Evolutionary conservation across 768 basidiomycete species (phyloP).

Genomic region (Auriculariales sp.): DNA sequence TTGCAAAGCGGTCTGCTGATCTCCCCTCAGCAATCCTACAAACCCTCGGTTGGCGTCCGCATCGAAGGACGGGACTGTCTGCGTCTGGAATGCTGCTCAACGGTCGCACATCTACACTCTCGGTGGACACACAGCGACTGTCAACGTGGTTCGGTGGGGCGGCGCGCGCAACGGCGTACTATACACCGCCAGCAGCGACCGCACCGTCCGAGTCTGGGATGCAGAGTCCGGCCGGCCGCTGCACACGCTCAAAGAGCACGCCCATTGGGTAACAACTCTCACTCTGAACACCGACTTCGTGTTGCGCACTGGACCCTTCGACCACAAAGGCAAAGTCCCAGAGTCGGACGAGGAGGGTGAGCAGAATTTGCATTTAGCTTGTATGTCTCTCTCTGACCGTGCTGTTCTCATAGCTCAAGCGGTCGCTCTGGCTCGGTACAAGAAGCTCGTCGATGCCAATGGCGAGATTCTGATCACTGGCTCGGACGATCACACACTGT

Average conservation of each 20-base stretch:
- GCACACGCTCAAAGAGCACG: constrained; percentile 83
- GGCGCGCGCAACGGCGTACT: constrained; percentile 71
- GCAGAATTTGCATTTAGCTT: constrained; percentile 7
- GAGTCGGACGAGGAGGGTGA: constrained; percentile 70
- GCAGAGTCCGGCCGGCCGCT: constrained; percentile 74
- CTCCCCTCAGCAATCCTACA: constrained; percentile 45
- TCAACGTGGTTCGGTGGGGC: constrained; percentile 94
- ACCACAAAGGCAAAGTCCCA: constrained; percentile 71
- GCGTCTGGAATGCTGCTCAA: constrained; percentile 73
- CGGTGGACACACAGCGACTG: constrained; percentile 86
- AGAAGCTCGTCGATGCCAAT: constrained; percentile 38
- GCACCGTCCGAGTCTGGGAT: constrained; percentile 92
- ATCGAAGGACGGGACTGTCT: constrained; percentile 90
- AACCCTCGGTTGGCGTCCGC: constrained; percentile 83
- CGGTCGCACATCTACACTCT: constrained; percentile 69
- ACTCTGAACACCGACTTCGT: constrained; percentile 92
- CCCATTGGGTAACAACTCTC: constrained; percentile 97
- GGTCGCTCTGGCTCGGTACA: constrained; percentile 66
- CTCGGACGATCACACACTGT: constrained; percentile 95
- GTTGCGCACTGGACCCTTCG: constrained; percentile 87
- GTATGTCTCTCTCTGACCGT: constrained; percentile 1
- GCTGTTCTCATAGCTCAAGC: constrained; percentile 40
- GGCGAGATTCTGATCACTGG: constrained; percentile 88
- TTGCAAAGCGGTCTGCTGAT: constrained; percentile 4
- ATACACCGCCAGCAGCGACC: constrained; percentile 90